Base-by-base conservation (phyloP, 1,139 yeast genomes). In the Blastobotrys apis region DNA sequence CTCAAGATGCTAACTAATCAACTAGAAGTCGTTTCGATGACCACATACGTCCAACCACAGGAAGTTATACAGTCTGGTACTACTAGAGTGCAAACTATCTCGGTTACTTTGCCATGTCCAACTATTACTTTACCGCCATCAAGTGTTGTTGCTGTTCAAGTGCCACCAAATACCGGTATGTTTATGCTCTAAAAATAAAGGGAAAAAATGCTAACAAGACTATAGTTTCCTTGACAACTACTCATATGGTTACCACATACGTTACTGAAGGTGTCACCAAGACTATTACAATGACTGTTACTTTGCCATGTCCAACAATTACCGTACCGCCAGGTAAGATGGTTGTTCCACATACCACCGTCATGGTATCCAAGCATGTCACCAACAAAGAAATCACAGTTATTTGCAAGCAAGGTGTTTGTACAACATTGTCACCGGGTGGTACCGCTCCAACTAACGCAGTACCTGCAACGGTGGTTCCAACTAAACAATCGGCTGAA, bases 51-150 rank as follows among this genome's bases (percentile, higher is more conserved):
- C 16, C 42, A 40, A 6, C 36, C 44, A 5, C 46, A 41, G 17
- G 35, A 27, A 8, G 39, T 45, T n/a, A 33, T 45, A 3, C 20
- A 30, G 4, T 13, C 16, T 10, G 43, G 45, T 1, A 37, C 42
- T 19, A 52, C 54, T n/a, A 43, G 33, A n/a, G 30, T 36, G 5
- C 33, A 53, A 5, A 50, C 56, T 2, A 37, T 53, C 16, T 47
- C 57, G 2, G 55, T 56, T 1, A 51, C 59, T 9, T 36, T 55
- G 16, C 59, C 59, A 4, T 55, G 58, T 37, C 53, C 52, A n/a
- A 46, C 55, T 3, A 32, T 36, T 20, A 37, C 47, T 1, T 38
- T 33, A 15, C 45, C 48, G 22, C 47, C 41, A 19, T 43, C 6
- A 30, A 25, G n/a, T 9, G 38, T 41, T 34, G 45, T 46, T 13